A percentile compares a stretch with the other conserved stretches of the same genome.
Conservation (phyloP, 129 eudicot genomes). For the Flaveria brownii region DNA sequence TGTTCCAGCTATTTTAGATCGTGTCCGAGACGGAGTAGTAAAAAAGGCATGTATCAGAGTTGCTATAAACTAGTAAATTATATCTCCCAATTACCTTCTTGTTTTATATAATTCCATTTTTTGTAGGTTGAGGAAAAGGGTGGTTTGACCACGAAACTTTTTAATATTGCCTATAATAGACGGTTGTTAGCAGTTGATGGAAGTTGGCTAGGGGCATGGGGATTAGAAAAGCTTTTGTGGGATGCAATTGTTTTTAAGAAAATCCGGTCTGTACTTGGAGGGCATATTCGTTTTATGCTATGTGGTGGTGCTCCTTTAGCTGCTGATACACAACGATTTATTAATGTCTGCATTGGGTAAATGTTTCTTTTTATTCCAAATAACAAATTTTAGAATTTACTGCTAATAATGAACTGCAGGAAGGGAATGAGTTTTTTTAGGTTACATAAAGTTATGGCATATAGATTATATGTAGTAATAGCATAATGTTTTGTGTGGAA, state of each 20-base stretch:
- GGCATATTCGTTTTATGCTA: constrained; percentile 84
- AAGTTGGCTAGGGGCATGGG: constrained; percentile 94
- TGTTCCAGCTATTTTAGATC: constrained; percentile 94
- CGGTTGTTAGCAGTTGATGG: constrained; percentile 81
- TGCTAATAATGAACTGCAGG: not conserved
- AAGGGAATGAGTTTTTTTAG: not conserved
- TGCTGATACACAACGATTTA: constrained; percentile 82
- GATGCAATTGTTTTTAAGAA: constrained; percentile 69
- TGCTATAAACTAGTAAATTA: not conserved
- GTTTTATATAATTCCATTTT: not conserved
- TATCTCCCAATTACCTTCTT: not conserved
- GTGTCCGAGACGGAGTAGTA: constrained; percentile 91
- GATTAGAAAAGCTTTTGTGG: constrained; percentile 70
- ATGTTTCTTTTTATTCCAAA: not conserved
- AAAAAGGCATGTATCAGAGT: constrained; percentile 54
- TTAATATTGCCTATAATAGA: constrained; percentile 67
- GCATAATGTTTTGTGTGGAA: not conserved
- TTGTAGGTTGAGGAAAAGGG: constrained; percentile 87
- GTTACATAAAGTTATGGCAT: not conserved
- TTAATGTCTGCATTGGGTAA: constrained; percentile 96
- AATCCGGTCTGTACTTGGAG: constrained; percentile 78
- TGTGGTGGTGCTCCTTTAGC: constrained; percentile 99
- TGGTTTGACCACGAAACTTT: constrained; percentile 73
- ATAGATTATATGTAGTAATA: not conserved
- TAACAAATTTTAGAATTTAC: not conserved